Conservation (phyloP, 2,329 filamentous ascomycete genomes). For the Ascochyta rabiei region DNA sequence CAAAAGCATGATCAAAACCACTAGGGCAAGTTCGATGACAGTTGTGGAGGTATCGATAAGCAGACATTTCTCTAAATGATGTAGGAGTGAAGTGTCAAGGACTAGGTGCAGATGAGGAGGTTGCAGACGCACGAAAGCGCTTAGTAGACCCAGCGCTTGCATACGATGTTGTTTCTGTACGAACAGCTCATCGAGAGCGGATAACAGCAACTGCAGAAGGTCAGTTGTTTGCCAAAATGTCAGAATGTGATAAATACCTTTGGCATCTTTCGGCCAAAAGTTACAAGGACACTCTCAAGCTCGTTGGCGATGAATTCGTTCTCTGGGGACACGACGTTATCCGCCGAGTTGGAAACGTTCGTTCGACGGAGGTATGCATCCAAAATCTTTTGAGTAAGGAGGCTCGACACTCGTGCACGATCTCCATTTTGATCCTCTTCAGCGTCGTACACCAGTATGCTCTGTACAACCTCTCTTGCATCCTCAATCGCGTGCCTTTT, state of each 20-base stretch:
- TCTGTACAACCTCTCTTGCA: slow-evolving; percentile 67
- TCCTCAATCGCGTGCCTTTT: slow-evolving; percentile 70
- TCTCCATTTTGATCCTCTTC: slow-evolving; percentile 59
- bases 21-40: slow-evolving; percentile 75
- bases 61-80: slow-evolving; percentile 73
- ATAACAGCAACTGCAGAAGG: slow-evolving; percentile 65
- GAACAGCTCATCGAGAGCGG: slow-evolving; percentile 68
- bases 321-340: slow-evolving; percentile 49
- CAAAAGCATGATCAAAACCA: slow-evolving; percentile 78
- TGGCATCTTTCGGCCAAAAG: slow-evolving; percentile 70
- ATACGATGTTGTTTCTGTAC: slow-evolving; percentile 68
- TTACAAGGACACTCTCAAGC: slow-evolving; percentile 59
- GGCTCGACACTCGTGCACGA: slow-evolving; percentile 51
- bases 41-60: slow-evolving; percentile 79
- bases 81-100: slow-evolving; percentile 73
- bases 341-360: slow-evolving; percentile 43
- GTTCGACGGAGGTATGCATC: slow-evolving; percentile 53
- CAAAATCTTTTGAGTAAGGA: slow-evolving; percentile 61
- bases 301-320: slow-evolving; percentile 57
- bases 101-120: slow-evolving; percentile 80
- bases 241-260: slow-evolving; percentile 51
- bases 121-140: slow-evolving; percentile 74
- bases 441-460: slow-evolving; percentile 68
- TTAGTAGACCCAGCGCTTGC: slow-evolving; percentile 69
- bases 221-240: slow-evolving; percentile 10